Percentiles rank a stretch among this genome's conserved stretches.
phyloP scores from a whole-genome alignment of 2,329 filamentous ascomycete genomes.

The Cryphonectria naterciae region DNA sequence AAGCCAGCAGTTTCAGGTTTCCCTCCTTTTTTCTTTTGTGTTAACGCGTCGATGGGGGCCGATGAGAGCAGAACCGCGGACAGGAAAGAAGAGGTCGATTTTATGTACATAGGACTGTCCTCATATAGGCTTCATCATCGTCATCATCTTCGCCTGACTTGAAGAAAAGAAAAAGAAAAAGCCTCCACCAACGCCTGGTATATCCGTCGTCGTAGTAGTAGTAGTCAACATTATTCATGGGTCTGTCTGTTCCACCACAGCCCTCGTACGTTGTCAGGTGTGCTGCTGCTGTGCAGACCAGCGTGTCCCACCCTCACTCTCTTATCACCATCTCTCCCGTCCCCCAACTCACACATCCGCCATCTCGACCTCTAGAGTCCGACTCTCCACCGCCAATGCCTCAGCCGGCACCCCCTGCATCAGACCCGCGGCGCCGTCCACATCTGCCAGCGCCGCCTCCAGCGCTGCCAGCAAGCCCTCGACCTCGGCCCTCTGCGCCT shows the following conservation, averaged over 20 bases:
- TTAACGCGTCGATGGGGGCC: not conserved
- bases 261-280: not conserved
- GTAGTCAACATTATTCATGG: slow-evolving; percentile 21
- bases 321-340: not conserved
- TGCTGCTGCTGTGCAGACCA: slow-evolving; percentile 9
- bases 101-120: slow-evolving; percentile 21
- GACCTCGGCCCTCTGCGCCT: slow-evolving; percentile 59
- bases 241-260: not conserved
- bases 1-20: not conserved
- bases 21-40: not conserved
- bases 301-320: not conserved
- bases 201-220: slow-evolving; percentile 17
- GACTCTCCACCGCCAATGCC: slow-evolving; percentile 55
- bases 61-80: not conserved
- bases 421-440: slow-evolving; percentile 56
- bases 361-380: slow-evolving; percentile 49
- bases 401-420: slow-evolving; percentile 49
- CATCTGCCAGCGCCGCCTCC: slow-evolving; percentile 57
- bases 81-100: not conserved
- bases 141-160: slow-evolving; percentile 21
- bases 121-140: slow-evolving; percentile 21
- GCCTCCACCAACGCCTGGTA: slow-evolving; percentile 25
- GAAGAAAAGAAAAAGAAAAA: not conserved
- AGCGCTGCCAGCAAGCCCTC: slow-evolving; percentile 53
- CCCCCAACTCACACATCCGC: slow-evolving; percentile 26